phyloP scores from a whole-genome alignment of 768 basidiomycete species.

The Megacollybia marginata region DNA sequence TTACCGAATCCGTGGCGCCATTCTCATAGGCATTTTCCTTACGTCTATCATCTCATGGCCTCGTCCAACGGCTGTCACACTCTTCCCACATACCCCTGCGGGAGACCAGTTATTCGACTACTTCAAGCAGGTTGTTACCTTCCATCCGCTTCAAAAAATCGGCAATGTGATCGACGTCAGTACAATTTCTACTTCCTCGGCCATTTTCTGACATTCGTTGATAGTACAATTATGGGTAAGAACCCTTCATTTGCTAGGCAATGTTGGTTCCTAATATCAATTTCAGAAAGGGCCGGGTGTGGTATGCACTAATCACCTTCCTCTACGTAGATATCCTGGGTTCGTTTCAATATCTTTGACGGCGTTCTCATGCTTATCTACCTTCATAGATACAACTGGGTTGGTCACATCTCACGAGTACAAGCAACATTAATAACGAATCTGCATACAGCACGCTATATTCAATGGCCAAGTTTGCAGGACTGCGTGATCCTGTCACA shows the following conservation, averaged over 20 bases:
- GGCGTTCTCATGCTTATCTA: too few relatives aligned
- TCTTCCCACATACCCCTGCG: slow-evolving; percentile 63
- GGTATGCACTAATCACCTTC: slow-evolving; percentile 87
- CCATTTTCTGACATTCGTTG: background rate
- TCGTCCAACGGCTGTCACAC: slow-evolving; percentile 71
- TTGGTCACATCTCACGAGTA: slow-evolving; percentile 9
- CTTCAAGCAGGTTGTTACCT: slow-evolving; percentile 80
- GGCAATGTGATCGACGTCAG: slow-evolving; percentile 67
- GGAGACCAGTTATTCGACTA: slow-evolving; percentile 75
- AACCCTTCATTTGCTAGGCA: background rate
- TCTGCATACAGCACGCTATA: slow-evolving; percentile 57
- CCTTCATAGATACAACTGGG: slow-evolving; percentile 43
- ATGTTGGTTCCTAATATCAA: slow-evolving; percentile 6
- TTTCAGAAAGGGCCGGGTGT: slow-evolving; percentile 61
- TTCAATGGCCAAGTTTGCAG: slow-evolving; percentile 88
- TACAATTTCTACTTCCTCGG: slow-evolving; percentile 3
- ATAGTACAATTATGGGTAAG: slow-evolving; percentile 42
- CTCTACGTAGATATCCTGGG: slow-evolving; percentile 84
- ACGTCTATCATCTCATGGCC: slow-evolving; percentile 88
- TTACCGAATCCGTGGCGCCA: slow-evolving; percentile 78
- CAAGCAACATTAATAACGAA: background rate
- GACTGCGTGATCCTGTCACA: slow-evolving; percentile 78
- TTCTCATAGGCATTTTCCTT: slow-evolving; percentile 76
- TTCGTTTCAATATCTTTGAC: slow-evolving; percentile 18
- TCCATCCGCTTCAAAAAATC: slow-evolving; percentile 52